Base-by-base conservation (phyloP, 768 basidiomycete genomes). In the Boletus rufocinnamomeus region DNA sequence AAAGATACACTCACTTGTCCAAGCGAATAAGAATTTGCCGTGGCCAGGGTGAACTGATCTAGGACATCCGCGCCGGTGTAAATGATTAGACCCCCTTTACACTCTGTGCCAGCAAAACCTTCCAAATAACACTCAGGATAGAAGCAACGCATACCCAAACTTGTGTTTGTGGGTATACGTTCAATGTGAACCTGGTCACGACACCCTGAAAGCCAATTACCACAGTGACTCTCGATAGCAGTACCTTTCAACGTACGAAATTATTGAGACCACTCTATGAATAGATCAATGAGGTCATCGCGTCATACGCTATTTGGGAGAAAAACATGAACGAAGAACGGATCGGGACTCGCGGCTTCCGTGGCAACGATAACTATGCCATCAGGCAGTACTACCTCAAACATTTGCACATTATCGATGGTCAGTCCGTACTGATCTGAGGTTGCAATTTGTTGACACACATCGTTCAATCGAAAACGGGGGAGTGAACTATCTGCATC, bases 251-350 rank as follows among this genome's bases (percentile, higher is more conserved):
- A 45, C 69, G 14, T 48, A 79, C 79, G 58, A 84, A 86, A 63
- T 87, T 87, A 60, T 88, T 85, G 59, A 77, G 69, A 14, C 85
- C 84, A 32, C 86, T 85, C 81, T 86, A 50, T 7, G 9, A 28
- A 35, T 11, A 23, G 21, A 54, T 52, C 3, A 55, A 53, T 21
- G 19, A 57, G 9, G 8, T 30, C 23, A 34, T 25, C 6, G 1
- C 8, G 5, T 2, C n/a, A 47, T 41, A 23, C 5, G 27, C 28
- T 11, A 14, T 21, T 49, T 21, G 6, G 11, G 3, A 16, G 8
- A 51, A 41, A 53, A 23, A 25, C 2, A 46, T 11, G 19, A n/a
- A 66, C 76, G 48, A 72, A 81, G 67, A 80, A 80, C 0, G 81
- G 56, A 50, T 80, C 77, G 0, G 76, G 68, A 50, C 73, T 61